A percentile compares a stretch with the other conserved stretches of the same genome.
Conservation (phyloP, 2,329 filamentous ascomycete species). For the Rhynchosporium secalis region DNA sequence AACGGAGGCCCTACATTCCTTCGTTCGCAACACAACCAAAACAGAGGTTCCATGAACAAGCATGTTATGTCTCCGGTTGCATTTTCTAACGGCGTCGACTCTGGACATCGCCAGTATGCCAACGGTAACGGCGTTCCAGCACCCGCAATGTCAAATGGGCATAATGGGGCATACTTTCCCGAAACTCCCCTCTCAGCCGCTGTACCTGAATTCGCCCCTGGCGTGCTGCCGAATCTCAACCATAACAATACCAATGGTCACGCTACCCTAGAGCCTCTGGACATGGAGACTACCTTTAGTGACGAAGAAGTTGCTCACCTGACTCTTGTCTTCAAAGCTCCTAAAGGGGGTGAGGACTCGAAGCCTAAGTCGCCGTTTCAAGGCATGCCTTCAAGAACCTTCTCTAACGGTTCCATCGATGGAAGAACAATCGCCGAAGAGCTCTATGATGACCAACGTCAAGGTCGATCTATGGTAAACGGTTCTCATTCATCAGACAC, state of each 20-base stretch:
- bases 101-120: conserved; percentile 30
- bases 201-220: conserved; percentile 57
- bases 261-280: conserved; percentile 31
- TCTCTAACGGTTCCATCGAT: conserved; percentile 58
- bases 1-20: conserved; percentile 63
- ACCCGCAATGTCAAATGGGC: conserved; percentile 37
- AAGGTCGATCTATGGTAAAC: conserved; percentile 40
- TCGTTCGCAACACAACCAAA: conserved; percentile 26
- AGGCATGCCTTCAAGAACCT: conserved; percentile 47
- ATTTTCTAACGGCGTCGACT: conserved; percentile 38
- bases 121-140: conserved; percentile 28
- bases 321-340: conserved; percentile 50
- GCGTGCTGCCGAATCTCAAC: conserved; percentile 17
- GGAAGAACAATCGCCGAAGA: conserved; percentile 51
- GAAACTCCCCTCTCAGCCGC: conserved; percentile 60
- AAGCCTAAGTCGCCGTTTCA: conserved; percentile 42
- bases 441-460: conserved; percentile 44
- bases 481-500: conserved; percentile 43
- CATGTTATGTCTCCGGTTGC: conserved; percentile 35
- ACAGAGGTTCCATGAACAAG: conserved; percentile 34
- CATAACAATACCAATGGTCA: conserved; percentile 19
- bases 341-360: conserved; percentile 41
- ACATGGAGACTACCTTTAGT: conserved; percentile 47
- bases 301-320: conserved; percentile 54
- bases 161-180: conserved; percentile 44